Conservation (phyloP, 495 filamentous ascomycete species). For the Lindgomyces ingoldianus region DNA sequence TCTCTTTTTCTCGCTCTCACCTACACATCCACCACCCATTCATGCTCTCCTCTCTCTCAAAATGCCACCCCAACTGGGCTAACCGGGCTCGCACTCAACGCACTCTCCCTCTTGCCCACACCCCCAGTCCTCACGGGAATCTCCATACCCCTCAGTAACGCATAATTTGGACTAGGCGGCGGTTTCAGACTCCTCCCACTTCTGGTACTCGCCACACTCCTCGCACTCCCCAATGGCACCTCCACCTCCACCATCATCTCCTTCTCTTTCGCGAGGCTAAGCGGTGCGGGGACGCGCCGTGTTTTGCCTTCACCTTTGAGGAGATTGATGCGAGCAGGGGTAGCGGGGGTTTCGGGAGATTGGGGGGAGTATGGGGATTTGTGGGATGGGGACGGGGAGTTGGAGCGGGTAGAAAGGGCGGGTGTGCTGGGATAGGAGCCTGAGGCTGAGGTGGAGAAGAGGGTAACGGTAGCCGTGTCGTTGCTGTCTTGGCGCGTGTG, state of each 20-base stretch:
- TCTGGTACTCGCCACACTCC: conserved; percentile 16
- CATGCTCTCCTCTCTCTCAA: conserved; percentile 5
- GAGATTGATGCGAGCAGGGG: conserved; percentile 7
- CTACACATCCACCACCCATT: too few species aligned
- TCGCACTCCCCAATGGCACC: conserved; percentile 10
- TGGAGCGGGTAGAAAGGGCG: conserved; percentile 16
- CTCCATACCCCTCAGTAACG: conserved; percentile 26
- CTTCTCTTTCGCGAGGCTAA: conserved; percentile 23
- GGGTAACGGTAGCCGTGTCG: conserved; percentile 32
- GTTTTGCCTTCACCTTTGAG: conserved; percentile 27
- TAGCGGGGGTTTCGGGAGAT: conserved; percentile 10
- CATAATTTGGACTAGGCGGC: conserved; percentile 29
- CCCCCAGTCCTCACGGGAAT: conserved; percentile 3
- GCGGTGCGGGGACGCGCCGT: conserved; percentile 20
- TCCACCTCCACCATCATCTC: conserved; percentile 25
- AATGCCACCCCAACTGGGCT: conserved; percentile 33
- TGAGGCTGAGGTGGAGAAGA: conserved; percentile 12
- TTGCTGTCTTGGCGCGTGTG: conserved; percentile 28
- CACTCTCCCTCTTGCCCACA: neutral
- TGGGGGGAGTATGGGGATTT: neutral
- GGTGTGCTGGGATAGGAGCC: conserved; percentile 23
- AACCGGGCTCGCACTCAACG: conserved; percentile 11
- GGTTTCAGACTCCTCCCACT: conserved; percentile 4
- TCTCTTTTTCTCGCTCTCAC: too few species aligned
- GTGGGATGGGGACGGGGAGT: neutral